Percentiles rank a stretch among this genome's conserved stretches.
phyloP scores from a whole-genome alignment of 441 rosid species.

The Macaranga tanarius region DNA sequence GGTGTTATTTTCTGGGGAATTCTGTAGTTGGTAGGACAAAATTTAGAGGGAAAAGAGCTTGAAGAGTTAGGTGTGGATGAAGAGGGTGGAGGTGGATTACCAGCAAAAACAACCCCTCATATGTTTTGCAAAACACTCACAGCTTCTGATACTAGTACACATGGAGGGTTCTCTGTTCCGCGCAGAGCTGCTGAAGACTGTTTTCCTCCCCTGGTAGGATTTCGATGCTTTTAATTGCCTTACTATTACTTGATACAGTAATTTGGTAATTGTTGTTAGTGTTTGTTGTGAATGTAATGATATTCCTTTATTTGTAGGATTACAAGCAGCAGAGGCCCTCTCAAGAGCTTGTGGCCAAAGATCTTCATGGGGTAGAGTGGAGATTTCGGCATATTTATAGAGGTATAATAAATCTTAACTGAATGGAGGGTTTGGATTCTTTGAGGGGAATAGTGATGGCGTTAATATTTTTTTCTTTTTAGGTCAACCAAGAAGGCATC shows the following conservation, averaged over 20 bases:
- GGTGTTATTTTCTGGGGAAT: constrained; percentile 13
- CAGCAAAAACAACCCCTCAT: constrained; percentile 68
- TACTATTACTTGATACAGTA: constrained; percentile 1
- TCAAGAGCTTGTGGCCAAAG: constrained; percentile 93
- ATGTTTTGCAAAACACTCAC: constrained; percentile 93
- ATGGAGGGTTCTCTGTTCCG: constrained; percentile 93
- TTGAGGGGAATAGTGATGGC: constrained; percentile 5
- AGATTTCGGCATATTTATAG: constrained; percentile 91
- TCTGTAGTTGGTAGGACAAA: constrained; percentile 49
- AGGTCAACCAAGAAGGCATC: constrained; percentile 99
- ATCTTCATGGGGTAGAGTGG: constrained; percentile 93
- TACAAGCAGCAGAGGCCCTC: constrained; percentile 90
- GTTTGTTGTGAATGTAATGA: constrained; percentile 22
- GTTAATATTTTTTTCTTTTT: constrained; percentile 28
- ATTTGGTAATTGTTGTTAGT: constrained; percentile 10
- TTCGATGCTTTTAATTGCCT: constrained; percentile 15
- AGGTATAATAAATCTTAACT: constrained; percentile 41
- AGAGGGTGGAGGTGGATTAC: constrained; percentile 53
- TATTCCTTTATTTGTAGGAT: constrained; percentile 50
- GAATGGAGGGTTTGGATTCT: constrained; percentile 11
- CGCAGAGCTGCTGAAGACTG: constrained; percentile 93
- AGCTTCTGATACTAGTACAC: constrained; percentile 96
- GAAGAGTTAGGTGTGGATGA: constrained; percentile 49
- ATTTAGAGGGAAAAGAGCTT: constrained; percentile 50
- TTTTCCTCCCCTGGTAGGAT: constrained; percentile 71